These are phyloP conservation scores for Gentiana macrophylla DNA, from an alignment of 257 asterid genomes.

Conservation along the genomic window DNA sequence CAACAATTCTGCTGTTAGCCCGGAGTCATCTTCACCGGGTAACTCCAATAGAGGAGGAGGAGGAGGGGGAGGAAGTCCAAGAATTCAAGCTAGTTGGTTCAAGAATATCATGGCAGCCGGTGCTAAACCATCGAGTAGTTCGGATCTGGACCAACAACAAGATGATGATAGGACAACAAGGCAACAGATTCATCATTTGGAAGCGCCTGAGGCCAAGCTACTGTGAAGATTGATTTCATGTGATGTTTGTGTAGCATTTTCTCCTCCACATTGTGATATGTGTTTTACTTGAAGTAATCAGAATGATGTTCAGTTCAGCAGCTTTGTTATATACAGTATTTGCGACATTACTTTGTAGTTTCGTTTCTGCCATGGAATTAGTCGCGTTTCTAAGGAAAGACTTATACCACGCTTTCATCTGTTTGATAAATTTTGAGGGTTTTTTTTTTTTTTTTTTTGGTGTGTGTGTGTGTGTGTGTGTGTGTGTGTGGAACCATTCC, in stretches of 20 bases:
- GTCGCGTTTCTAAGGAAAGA: too few species aligned
- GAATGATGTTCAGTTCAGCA: not conserved
- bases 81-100: conserved; percentile 74
- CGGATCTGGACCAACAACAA: conserved; percentile 38
- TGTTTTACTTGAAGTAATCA: too few species aligned
- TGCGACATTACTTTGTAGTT: too few species aligned
- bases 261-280: too few species aligned
- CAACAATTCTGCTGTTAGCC: conserved; percentile 37
- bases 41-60: conserved; percentile 24
- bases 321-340: too few species aligned
- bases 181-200: conserved; percentile 23
- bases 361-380: too few species aligned
- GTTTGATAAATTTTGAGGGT: too few species aligned
- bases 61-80: conserved; percentile 31
- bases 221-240: conserved; percentile 5
- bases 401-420: too few species aligned
- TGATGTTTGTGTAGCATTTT: conserved; percentile 4
- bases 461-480: too few species aligned
- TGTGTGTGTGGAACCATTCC: too few species aligned
- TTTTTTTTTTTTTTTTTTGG: too few species aligned
- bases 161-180: conserved; percentile 29
- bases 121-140: conserved; percentile 59
- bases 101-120: conserved; percentile 51
- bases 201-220: conserved; percentile 28
- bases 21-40: conserved; percentile 32